phyloP scores from a whole-genome alignment of 257 asterid species.

The Przewalskia tangutica region DNA sequence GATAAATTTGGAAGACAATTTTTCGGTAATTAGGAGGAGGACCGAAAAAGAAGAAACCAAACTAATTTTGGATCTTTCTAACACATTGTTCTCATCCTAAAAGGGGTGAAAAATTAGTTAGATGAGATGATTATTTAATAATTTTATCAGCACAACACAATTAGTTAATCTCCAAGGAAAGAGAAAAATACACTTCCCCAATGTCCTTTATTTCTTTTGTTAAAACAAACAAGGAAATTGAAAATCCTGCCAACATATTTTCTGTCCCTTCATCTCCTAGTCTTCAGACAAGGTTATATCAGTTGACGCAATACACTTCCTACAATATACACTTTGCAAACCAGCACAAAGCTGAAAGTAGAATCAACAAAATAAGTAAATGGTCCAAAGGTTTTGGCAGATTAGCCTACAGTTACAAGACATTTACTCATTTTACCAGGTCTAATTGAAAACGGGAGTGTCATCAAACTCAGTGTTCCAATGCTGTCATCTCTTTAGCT shows the following conservation, averaged over 20 bases:
- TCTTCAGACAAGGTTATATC: not conserved
- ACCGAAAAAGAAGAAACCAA: no score
- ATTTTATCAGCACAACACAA: not conserved
- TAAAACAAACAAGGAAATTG: not conserved
- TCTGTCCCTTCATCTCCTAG: not conserved
- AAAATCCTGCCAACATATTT: not conserved
- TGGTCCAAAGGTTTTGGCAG: not conserved
- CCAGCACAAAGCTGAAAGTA: not conserved
- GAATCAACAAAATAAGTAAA: not conserved
- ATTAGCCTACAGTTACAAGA: not conserved
- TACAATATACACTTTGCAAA: not conserved
- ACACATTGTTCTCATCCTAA: not conserved
- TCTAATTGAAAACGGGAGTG: not conserved
- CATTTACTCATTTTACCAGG: not conserved
- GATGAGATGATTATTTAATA: not conserved
- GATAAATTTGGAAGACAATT: no score
- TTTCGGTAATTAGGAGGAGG: no score
- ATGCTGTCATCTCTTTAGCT: not conserved
- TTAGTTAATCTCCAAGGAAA: not conserved
- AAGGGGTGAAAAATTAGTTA: not conserved
- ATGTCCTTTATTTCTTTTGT: not conserved
- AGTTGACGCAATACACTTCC: not conserved
- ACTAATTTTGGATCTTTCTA: no score
- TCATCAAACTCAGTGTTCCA: not conserved
- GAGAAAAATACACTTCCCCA: not conserved